phyloP scores from a whole-genome alignment of 768 basidiomycete genomes.

The Leccinum aurantiacum region DNA sequence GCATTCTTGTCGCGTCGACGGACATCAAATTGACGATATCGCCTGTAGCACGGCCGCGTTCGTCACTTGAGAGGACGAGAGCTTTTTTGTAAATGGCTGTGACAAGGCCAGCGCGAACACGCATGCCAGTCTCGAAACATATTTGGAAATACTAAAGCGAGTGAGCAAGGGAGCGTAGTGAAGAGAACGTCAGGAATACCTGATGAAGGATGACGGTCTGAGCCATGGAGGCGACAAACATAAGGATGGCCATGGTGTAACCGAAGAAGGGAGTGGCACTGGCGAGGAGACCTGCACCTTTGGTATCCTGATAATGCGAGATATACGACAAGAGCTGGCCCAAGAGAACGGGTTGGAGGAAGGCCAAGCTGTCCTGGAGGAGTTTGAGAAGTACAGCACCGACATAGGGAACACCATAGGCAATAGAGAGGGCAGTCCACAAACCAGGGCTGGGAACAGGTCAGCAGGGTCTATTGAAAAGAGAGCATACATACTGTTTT shows the following conservation, averaged over 20 bases:
- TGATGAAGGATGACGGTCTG: slow-evolving; percentile 84
- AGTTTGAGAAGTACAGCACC: slow-evolving; percentile 66
- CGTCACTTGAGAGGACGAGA: slow-evolving; percentile 82
- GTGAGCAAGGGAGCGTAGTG: background rate
- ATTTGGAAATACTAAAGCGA: slow-evolving; percentile 75
- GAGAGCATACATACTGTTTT: slow-evolving; percentile 52
- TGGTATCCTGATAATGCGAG: slow-evolving; percentile 63
- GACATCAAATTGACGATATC: slow-evolving; percentile 96
- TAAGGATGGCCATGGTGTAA: slow-evolving; percentile 69
- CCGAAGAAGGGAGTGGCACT: slow-evolving; percentile 55
- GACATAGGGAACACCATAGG: slow-evolving; percentile 79
- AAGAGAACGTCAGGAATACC: slow-evolving; percentile 34
- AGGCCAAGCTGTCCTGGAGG: slow-evolving; percentile 77
- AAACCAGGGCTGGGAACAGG: slow-evolving; percentile 50
- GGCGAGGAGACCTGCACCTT: slow-evolving; percentile 26
- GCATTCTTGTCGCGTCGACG: slow-evolving; percentile 76
- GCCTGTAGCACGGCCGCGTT: slow-evolving; percentile 76
- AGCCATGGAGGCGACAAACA: slow-evolving; percentile 78
- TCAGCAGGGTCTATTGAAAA: background rate
- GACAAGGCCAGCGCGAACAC: slow-evolving; percentile 88
- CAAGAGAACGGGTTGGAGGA: slow-evolving; percentile 86
- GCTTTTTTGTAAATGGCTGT: slow-evolving; percentile 85
- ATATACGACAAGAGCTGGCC: slow-evolving; percentile 81
- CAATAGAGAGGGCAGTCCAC: slow-evolving; percentile 69
- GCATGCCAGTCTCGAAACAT: slow-evolving; percentile 85